Evolutionary conservation across 768 basidiomycete species (phyloP).

Genomic region (Russula sp.): DNA sequence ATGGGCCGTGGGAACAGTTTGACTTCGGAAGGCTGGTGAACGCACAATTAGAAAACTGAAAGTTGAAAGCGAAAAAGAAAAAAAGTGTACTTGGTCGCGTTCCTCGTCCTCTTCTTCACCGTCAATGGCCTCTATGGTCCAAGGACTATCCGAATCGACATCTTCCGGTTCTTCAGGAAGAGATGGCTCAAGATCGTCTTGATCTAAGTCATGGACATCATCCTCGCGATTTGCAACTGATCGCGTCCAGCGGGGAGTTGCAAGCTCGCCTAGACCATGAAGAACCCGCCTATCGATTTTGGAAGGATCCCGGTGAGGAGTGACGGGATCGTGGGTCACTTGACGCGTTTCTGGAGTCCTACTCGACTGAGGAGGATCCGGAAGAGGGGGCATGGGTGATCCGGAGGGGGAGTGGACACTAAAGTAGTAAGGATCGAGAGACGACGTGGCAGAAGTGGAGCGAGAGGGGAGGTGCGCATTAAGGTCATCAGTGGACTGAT

Average conservation of each 20-base stretch:
- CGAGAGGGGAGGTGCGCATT: slow-evolving; percentile 43
- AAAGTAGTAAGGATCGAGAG: slow-evolving; percentile 87
- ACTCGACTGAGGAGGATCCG: slow-evolving; percentile 32
- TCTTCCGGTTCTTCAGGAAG: slow-evolving; percentile 35
- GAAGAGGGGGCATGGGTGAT: slow-evolving; percentile 48
- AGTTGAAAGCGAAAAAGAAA: slow-evolving; percentile 8
- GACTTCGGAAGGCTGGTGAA: slow-evolving; percentile 36
- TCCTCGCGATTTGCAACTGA: slow-evolving; percentile 33
- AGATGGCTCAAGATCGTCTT: slow-evolving; percentile 26
- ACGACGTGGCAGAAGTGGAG: slow-evolving; percentile 68
- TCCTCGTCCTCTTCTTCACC: slow-evolving; percentile 67
- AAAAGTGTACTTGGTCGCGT: slow-evolving; percentile 49
- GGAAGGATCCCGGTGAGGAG: slow-evolving; percentile 71
- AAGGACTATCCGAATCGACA: slow-evolving; percentile 66
- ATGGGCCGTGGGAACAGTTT: slow-evolving; percentile 42
- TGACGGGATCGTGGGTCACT: slow-evolving; percentile 45
- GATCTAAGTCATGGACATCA: slow-evolving; percentile 30
- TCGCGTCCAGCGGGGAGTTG: slow-evolving; percentile 91
- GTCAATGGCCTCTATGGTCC: slow-evolving; percentile 85
- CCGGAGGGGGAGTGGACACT: slow-evolving; percentile 61
- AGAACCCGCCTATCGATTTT: slow-evolving; percentile 79
- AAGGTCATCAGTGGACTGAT: slow-evolving; percentile 34
- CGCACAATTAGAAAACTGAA: slow-evolving; percentile 2
- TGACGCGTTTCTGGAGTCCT: slow-evolving; percentile 55
- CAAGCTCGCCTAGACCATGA: slow-evolving; percentile 90